Base-by-base conservation (phyloP, 2,329 filamentous ascomycete genomes). In the Colletotrichum eremochloae region DNA sequence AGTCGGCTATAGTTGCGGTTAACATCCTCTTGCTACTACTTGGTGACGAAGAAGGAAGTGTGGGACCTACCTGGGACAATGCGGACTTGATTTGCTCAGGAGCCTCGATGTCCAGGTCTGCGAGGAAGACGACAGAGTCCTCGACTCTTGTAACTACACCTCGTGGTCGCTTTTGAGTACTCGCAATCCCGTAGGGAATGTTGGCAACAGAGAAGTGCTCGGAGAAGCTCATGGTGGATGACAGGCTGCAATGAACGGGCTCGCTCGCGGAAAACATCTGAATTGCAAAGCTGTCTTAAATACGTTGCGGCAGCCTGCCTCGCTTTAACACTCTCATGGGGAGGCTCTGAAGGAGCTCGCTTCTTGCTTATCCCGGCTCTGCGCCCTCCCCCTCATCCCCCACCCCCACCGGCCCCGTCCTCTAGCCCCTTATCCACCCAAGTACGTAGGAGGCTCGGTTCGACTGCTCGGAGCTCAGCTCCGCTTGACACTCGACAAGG, bases 121-220 rank as follows among this genome's bases (percentile, higher is more conserved):
- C 79, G 0, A 91, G 82, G 74, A 89, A 90, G 44, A 90, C 80
- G 0, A 90, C 85, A 6, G 80, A 80, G 64, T 90, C 83, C 12
- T 81, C 78, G 14, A 89, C 78, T 50, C 88, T 83, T 0, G 88
- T 90, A 1, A 81, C 88, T 56, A 83, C 84, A 69, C 85, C 82
- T 4, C 72, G 71, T 0, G 77, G 66, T 66, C 85, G 82, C 0
- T 72, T 71, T 9, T 71, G 55, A 0, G 82, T 84, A 0, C 85
- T 87, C 33, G 84, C 86, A 15, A 89, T 82, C 12, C 87, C 86
- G 62, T 86, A 89, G 0, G 87, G 87, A 50, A 89, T 85, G 71
- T 89, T 89, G 29, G 81, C 77, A 52, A 86, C 76, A 0, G 86
- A 87, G 75, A 89, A 89, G 73, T 87, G 85, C n/a, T 79, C 86